These are phyloP conservation scores for Phytophthora pseudosyringae DNA, from an alignment of 352 stramenopile genomes.

Conservation along the genomic window DNA sequence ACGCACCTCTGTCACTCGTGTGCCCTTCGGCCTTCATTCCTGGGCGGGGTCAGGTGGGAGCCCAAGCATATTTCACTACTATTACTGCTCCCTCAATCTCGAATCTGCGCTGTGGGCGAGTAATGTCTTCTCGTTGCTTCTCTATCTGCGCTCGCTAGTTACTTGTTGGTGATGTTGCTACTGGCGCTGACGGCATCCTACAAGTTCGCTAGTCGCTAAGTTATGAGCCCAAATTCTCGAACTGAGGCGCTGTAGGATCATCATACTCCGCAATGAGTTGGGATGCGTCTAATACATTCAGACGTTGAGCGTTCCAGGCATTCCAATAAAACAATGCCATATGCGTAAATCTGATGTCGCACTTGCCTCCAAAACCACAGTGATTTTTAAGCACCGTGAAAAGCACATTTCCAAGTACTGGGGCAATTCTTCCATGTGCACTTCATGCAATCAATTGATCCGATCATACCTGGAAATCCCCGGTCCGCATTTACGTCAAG, in stretches of 20 bases:
- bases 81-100: too few relatives aligned
- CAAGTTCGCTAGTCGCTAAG: too few relatives aligned
- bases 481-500: not conserved
- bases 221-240: too few relatives aligned
- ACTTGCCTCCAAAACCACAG: not conserved
- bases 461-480: not conserved
- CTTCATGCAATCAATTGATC: not conserved
- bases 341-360: not conserved
- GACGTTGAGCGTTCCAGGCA: not conserved
- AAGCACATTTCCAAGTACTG: not conserved
- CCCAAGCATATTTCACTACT: too few relatives aligned
- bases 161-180: too few relatives aligned
- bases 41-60: too few relatives aligned
- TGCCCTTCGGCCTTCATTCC: too few relatives aligned
- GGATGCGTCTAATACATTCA: not conserved
- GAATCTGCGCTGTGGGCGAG: too few relatives aligned
- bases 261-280: not conserved
- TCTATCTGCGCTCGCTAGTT: too few relatives aligned
- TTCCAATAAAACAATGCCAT: not conserved
- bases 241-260: not conserved
- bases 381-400: not conserved
- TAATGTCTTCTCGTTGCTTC: too few relatives aligned
- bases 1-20: too few relatives aligned
- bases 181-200: too few relatives aligned
- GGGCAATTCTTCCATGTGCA: not conserved